Evolutionary conservation across 2,329 filamentous ascomycete genomes (phyloP), one percentile per base, ranked within the genome.

Genomic region (Paecilomyces sp.): DNA sequence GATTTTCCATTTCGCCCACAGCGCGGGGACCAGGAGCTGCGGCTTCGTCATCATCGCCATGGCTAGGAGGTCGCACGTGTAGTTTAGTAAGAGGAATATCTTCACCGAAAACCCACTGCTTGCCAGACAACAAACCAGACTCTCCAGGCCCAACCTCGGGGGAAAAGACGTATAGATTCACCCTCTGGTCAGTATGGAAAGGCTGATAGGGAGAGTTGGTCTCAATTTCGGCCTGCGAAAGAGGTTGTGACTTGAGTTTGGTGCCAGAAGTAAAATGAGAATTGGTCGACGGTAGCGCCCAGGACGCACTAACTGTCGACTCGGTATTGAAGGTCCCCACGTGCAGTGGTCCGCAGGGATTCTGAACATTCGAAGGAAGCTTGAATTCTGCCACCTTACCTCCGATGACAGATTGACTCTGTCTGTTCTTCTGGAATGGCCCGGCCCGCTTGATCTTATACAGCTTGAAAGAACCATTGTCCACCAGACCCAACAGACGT

Each of bases 161-260:
- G 67, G 70, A 75, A 69, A 88, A 90, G 51, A 91, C 83, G 65
- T 87, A 89, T 30, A 97, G 80, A n/a, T 83, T 85, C 53, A 97
- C 90, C 2, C 93, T 86, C 58, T 86, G 85, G 69, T 97, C 92
- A 0, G 92, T 94, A 72, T 97, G 93, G 78, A 97, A 97, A 1
- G 94, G 93, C 68, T 96, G 92, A 68, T 96, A 97, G 1, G 93
- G 91, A 3, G 92, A 90, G 69, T 93, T 97, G 1, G 93, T 96
- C 71, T 99, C 94, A 64, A 96, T 95, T 78, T 97, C 92, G 5
- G 91, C 91, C 85, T 92, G 71, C 78, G 89, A 71, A 77, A 90
- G 74, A 79, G 88, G 71, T 79, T 83, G 68, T 73, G 76, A 67
- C 76, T 79, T 66, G 64, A 67, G 56, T 68, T 70, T 64, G 64